Conservation (phyloP, 2,329 filamentous ascomycete genomes). For the Apiospora phragmitis region DNA sequence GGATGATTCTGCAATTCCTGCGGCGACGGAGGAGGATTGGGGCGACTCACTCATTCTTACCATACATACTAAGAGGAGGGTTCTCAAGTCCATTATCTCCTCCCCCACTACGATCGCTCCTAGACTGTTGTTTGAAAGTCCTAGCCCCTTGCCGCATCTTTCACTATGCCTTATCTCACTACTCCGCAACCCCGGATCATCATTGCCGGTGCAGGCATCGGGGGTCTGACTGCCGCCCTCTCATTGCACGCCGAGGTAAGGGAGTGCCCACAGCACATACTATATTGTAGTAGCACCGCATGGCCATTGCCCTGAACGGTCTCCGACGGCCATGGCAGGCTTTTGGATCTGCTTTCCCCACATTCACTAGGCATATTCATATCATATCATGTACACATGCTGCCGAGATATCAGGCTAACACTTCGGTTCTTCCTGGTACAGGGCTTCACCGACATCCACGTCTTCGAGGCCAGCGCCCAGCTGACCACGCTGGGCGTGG, state of each 20-base stretch:
- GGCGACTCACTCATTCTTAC: background rate
- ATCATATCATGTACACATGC: background rate
- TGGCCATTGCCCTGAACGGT: background rate
- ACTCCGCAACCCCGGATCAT: conserved; percentile 24
- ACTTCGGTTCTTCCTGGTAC: background rate
- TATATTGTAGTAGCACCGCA: background rate
- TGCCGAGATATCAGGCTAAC: background rate
- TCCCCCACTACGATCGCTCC: background rate
- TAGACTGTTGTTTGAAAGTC: background rate
- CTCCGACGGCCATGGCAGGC: background rate
- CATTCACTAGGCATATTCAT: background rate
- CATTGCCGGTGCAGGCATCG: conserved; percentile 33
- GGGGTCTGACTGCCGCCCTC: conserved; percentile 27
- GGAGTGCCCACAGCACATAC: background rate
- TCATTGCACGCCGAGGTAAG: conserved; percentile 26
- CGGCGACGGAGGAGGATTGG: background rate
- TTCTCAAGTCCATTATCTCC: background rate
- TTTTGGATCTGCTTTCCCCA: background rate
- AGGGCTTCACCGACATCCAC: conserved; percentile 39
- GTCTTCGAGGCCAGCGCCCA: conserved; percentile 42
- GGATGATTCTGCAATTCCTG: background rate
- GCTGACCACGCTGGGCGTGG: conserved; percentile 44
- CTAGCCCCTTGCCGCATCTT: background rate
- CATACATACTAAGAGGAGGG: background rate
- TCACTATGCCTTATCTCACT: conserved; percentile 8